These are phyloP conservation scores for Platanus orientalis DNA, from an alignment of 164 flowering plant species.

Conservation along the genomic window DNA sequence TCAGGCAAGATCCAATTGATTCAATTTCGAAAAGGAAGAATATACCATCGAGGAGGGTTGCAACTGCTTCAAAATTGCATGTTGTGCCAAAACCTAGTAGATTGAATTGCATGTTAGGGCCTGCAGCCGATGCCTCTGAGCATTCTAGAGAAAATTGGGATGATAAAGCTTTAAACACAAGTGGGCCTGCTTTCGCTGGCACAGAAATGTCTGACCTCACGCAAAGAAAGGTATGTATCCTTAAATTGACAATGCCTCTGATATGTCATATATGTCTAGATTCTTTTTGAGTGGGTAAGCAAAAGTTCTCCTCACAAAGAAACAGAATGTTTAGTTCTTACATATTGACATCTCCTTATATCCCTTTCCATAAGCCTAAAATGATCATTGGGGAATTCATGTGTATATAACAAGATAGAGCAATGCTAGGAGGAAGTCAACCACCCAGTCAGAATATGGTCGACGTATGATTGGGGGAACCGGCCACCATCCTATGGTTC, in stretches of 20 bases:
- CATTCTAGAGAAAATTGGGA: conserved; percentile 61
- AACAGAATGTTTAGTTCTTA: not conserved
- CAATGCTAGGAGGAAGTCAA: too few species aligned
- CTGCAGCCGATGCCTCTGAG: conserved; percentile 46
- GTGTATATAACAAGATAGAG: too few species aligned
- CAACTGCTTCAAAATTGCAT: conserved; percentile 48
- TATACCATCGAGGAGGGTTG: conserved; percentile 43
- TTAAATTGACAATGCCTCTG: not conserved
- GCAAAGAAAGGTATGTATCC: conserved; percentile 67
- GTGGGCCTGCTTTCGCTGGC: conserved; percentile 38
- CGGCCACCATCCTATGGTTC: too few species aligned
- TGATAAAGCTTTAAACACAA: conserved; percentile 31
- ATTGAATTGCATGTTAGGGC: conserved; percentile 33
- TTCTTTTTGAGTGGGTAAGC: not conserved
- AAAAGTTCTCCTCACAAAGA: too few species aligned
- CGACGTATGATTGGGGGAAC: too few species aligned
- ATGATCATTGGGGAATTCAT: too few species aligned
- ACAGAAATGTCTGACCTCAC: conserved; percentile 65
- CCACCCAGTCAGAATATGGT: too few species aligned
- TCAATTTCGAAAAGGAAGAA: conserved; percentile 46
- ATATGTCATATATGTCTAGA: not conserved
- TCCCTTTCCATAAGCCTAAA: not conserved
- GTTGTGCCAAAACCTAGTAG: conserved; percentile 50
- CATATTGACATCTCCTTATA: too few species aligned
- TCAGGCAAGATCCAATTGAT: conserved; percentile 49